phyloP scores from a whole-genome alignment of 2,329 filamentous ascomycete genomes.

The Stenocarpella maydis region DNA sequence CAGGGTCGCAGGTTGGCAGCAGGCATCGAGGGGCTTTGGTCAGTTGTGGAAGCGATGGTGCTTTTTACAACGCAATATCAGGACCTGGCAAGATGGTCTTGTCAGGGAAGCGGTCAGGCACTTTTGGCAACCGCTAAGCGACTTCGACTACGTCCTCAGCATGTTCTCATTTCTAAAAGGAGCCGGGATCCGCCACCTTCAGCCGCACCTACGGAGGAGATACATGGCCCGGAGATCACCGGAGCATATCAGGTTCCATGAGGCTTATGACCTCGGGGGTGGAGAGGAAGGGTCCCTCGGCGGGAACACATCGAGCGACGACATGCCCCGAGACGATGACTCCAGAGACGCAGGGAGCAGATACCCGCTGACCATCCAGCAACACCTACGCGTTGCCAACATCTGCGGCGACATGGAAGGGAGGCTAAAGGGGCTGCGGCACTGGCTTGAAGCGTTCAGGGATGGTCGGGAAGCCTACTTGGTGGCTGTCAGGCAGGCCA shows the following conservation, averaged over 20 bases:
- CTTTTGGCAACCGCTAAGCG: background rate
- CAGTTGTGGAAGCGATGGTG: conserved; percentile 9
- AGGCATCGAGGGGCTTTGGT: background rate
- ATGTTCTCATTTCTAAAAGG: background rate
- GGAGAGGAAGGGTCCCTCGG: background rate
- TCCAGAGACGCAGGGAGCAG: background rate
- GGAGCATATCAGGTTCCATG: background rate
- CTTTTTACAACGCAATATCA: background rate
- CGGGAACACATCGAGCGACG: background rate
- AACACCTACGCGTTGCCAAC: background rate
- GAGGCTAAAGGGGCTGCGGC: background rate
- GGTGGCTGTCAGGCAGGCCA: background rate
- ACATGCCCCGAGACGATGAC: background rate
- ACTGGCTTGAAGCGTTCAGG: background rate
- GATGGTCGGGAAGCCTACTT: background rate
- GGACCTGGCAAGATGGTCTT: background rate
- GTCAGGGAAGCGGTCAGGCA: background rate
- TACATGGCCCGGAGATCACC: conserved; percentile 12
- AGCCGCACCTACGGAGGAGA: background rate
- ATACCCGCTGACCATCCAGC: conserved; percentile 7
- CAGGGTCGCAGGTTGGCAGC: background rate
- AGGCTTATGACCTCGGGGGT: background rate
- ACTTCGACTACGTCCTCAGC: conserved; percentile 13
- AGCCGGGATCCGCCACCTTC: background rate
- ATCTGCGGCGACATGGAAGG: background rate